A percentile compares a stretch with the other conserved stretches of the same genome.
Evolutionary conservation across 139 green algal species (phyloP).

Genomic region (Haematococcus sp.): DNA sequence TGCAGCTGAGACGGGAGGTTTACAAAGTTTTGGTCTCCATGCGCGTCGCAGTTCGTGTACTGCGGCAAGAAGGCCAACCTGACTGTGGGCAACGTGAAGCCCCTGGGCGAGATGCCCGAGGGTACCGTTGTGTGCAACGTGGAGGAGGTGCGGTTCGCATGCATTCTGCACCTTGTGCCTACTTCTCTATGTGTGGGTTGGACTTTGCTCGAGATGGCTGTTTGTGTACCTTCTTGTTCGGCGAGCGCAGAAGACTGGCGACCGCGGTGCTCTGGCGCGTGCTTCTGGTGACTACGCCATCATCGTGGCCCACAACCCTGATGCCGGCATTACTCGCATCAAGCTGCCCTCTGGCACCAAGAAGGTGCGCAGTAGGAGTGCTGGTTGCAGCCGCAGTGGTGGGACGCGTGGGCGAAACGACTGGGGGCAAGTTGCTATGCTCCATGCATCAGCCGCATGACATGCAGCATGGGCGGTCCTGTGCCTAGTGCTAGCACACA

Average conservation of each 20-base stretch:
- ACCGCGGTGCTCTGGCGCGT: slow-evolving; percentile 90
- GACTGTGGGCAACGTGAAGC: slow-evolving; percentile 96
- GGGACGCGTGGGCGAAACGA: neutral
- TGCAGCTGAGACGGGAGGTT: too few relatives aligned
- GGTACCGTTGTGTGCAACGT: slow-evolving; percentile 99
- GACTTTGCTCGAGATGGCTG: too few relatives aligned
- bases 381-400: neutral
- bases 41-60: slow-evolving; percentile 87
- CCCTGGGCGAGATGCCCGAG: slow-evolving; percentile 95
- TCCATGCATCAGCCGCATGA: neutral
- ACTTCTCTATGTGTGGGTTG: too few relatives aligned
- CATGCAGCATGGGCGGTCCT: too few relatives aligned
- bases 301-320: slow-evolving; percentile 96
- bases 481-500: too few relatives aligned
- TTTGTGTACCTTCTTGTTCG: neutral
- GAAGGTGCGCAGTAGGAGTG: slow-evolving; percentile 70
- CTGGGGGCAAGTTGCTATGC: neutral
- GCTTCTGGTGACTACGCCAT: slow-evolving; percentile 97
- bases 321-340: slow-evolving; percentile 94
- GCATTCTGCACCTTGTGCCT: too few relatives aligned
- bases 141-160: slow-evolving; percentile 70
- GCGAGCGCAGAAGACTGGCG: slow-evolving; percentile 75
- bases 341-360: slow-evolving; percentile 98
- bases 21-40: neutral
- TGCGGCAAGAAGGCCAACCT: slow-evolving; percentile 95